Evolutionary conservation across 106 monocot species (phyloP).

Genomic region (Allium sativum): DNA sequence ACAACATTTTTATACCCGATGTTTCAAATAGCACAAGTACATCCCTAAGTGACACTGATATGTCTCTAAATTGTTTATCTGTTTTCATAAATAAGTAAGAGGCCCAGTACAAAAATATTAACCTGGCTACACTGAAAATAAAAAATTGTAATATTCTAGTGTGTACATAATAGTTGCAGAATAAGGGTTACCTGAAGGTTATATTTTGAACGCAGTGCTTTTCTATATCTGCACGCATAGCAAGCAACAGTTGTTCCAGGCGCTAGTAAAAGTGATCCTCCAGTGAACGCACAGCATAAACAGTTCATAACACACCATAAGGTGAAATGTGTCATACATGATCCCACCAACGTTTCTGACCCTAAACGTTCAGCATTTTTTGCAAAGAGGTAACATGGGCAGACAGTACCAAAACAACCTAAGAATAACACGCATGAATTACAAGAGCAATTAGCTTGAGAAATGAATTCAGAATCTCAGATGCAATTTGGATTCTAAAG

Average conservation of each 20-base stretch:
- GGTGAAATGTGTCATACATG: constrained; percentile 79
- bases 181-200: constrained; percentile 42
- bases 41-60: too few relatives aligned
- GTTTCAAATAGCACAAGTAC: too few relatives aligned
- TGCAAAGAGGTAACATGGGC: constrained; percentile 78
- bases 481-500: too few relatives aligned
- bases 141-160: too few relatives aligned
- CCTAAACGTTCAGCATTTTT: constrained; percentile 93
- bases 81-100: too few relatives aligned
- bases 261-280: constrained; percentile 48
- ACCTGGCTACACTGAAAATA: too few relatives aligned
- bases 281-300: constrained; percentile 63
- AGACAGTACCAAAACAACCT: constrained; percentile 76
- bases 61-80: too few relatives aligned
- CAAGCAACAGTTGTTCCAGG: constrained; percentile 76
- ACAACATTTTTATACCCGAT: too few relatives aligned
- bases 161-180: neutral
- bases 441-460: too few relatives aligned
- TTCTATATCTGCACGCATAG: constrained; percentile 77
- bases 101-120: too few relatives aligned
- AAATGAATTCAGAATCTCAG: too few relatives aligned
- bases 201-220: constrained; percentile 51
- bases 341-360: constrained; percentile 66
- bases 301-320: constrained; percentile 69
- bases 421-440: neutral